Evolutionary conservation across 1,284 basidiomycete genomes (phyloP).

Genomic region (Rhodofomes roseus): DNA sequence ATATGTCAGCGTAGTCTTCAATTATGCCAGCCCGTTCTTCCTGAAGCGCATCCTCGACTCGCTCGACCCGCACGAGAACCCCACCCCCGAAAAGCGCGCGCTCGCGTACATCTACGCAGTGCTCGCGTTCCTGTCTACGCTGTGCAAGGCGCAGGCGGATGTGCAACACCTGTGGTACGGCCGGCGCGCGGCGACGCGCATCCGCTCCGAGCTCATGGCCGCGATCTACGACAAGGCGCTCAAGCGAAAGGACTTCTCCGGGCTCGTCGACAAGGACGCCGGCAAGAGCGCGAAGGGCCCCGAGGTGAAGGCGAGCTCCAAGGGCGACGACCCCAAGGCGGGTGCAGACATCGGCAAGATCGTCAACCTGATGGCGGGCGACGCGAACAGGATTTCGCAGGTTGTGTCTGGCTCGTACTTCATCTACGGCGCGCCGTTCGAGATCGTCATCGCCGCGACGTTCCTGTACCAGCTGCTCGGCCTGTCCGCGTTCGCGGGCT

Average conservation of each 20-base stretch:
- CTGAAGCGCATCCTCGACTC: constrained; percentile 56
- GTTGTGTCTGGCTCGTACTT: constrained; percentile 53
- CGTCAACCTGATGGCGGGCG: constrained; percentile 74
- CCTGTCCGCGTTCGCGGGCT: constrained; percentile 81
- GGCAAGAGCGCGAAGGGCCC: constrained; percentile 32
- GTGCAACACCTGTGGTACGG: constrained; percentile 78
- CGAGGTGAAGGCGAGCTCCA: constrained; percentile 26
- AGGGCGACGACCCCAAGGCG: constrained; percentile 56
- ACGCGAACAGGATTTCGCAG: constrained; percentile 55
- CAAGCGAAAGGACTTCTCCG: constrained; percentile 81
- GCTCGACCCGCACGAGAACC: constrained; percentile 22
- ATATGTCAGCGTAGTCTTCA: constrained; percentile 59
- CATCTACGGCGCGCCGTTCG: constrained; percentile 74
- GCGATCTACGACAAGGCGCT: constrained; percentile 90
- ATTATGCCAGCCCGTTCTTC: constrained; percentile 68
- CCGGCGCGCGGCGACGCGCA: constrained; percentile 66
- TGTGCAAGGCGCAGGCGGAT: constrained; percentile 67
- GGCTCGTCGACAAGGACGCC: constrained; percentile 53
- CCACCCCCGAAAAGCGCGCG: constrained; percentile 42
- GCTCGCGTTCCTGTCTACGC: constrained; percentile 56
- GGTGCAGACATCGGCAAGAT: constrained; percentile 77
- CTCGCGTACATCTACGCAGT: constrained; percentile 72
- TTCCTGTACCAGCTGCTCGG: constrained; percentile 89
- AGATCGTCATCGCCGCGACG: constrained; percentile 70
- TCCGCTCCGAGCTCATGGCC: constrained; percentile 73